Base-by-base conservation (phyloP, 1,284 basidiomycete genomes). In the Ganoderma boninense region DNA sequence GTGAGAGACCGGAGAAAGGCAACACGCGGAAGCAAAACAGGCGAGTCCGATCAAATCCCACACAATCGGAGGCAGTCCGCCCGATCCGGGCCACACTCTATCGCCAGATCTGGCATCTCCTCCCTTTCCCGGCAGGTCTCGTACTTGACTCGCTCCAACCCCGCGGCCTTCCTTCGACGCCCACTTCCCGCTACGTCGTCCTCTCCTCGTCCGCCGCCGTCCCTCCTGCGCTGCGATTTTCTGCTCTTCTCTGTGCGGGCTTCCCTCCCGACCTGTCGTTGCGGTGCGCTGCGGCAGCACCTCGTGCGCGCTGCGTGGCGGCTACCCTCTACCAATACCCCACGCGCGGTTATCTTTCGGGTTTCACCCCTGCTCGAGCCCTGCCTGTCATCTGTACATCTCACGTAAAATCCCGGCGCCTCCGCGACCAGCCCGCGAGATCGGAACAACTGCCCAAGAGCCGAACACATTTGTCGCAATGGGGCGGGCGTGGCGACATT, bases 101-200 rank as follows among this genome's bases (percentile, higher is more conserved):
- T 74, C 73, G 64, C 73, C 73, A 69, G 73, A 74, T 74, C 67
- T 62, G 62, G 70, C 68, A 66, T 20, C 65, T 70, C 70, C 38
- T 74, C 65, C 73, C 70, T 32, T 63, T 65, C 64, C 23, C 54
- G 73, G 67, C 52, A 66, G 38, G 59, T 46, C 13, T 67, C 57
- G 64, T 72, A 63, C 69, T 59, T 62, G 26, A 60, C 56, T 29
- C 35, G 35, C 29, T 29, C 56, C 52, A 20, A n/a, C 26, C 32
- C 18, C 52, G 62, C 20, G 54, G 54, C 35, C n/a, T 23, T 42
- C 26, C 20, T 32, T 20, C 49, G 56, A 16, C 56, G 16, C 26
- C 20, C 18, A 35, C 56, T 60, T 60, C 57, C 20, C 14, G n/a
- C 42, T 18, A 23, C 18, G 42, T 62, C 61, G 13, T 26, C 61